Conservation (phyloP, 768 basidiomycete genomes). For the Pisolithus sp. region DNA sequence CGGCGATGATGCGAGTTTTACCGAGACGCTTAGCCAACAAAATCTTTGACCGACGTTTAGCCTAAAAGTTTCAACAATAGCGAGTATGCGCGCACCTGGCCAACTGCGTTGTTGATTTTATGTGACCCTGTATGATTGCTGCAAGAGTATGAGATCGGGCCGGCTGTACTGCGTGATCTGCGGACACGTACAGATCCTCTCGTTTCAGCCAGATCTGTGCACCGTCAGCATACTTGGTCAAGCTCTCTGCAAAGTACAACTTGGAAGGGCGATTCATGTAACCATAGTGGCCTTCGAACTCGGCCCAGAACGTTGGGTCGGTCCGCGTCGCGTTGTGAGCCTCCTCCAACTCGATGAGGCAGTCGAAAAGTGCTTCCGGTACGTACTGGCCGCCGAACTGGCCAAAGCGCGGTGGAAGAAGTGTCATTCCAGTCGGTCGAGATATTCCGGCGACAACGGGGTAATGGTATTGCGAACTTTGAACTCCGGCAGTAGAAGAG, state of each 20-base stretch:
- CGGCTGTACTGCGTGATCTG: neutral
- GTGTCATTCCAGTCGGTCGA: slow-evolving; percentile 31
- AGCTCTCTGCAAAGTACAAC: slow-evolving; percentile 83
- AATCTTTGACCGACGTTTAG: slow-evolving; percentile 48
- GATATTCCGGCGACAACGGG: slow-evolving; percentile 5
- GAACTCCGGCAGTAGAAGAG: neutral
- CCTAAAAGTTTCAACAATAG: neutral
- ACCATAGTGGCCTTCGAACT: slow-evolving; percentile 78
- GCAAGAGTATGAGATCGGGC: slow-evolving; percentile 3
- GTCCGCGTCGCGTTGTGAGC: slow-evolving; percentile 82
- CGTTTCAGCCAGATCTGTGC: slow-evolving; percentile 98
- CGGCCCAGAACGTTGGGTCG: slow-evolving; percentile 90
- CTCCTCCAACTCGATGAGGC: slow-evolving; percentile 81
- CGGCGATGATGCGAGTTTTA: slow-evolving; percentile 95
- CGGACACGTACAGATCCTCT: slow-evolving; percentile 67
- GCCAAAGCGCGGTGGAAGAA: slow-evolving; percentile 82
- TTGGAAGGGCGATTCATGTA: slow-evolving; percentile 96
- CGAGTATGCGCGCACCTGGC: slow-evolving; percentile 55
- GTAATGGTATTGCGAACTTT: neutral
- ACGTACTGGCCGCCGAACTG: slow-evolving; percentile 97
- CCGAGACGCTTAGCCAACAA: slow-evolving; percentile 90
- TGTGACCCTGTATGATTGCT: slow-evolving; percentile 98
- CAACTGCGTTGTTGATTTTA: slow-evolving; percentile 99
- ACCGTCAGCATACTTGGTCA: slow-evolving; percentile 86
- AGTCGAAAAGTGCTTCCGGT: slow-evolving; percentile 93